Percentiles rank a stretch among this genome's conserved stretches.
Conservation (phyloP, 345 rosid species). For the Eucalyptus tenuipes region DNA sequence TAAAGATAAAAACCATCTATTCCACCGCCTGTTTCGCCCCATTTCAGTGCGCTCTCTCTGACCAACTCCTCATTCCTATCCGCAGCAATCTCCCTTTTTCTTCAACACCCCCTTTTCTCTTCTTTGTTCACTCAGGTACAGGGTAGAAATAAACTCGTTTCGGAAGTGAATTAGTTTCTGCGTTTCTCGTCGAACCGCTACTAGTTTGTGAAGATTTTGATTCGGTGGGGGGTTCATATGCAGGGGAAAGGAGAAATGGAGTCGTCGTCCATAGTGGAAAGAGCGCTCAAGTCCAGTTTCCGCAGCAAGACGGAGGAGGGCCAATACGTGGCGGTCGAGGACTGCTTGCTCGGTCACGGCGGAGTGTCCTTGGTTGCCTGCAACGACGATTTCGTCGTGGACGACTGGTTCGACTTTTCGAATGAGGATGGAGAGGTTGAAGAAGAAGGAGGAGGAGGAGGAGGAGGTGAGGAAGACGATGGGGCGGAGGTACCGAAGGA, state of each 20-base stretch:
- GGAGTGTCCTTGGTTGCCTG: neutral
- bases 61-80: neutral
- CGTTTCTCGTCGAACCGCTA: neutral
- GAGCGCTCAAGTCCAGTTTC: neutral
- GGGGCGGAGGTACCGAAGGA: neutral
- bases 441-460: neutral
- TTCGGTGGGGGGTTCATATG: neutral
- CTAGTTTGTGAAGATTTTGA: neutral
- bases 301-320: neutral
- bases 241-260: neutral
- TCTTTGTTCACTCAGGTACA: neutral
- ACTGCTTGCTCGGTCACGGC: neutral
- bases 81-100: neutral
- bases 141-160: neutral
- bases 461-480: neutral
- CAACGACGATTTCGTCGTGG: constrained; percentile 22
- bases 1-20: neutral
- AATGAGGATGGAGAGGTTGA: constrained; percentile 1
- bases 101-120: neutral
- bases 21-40: neutral
- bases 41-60: neutral
- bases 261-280: neutral
- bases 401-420: constrained; percentile 31
- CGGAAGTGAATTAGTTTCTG: neutral
- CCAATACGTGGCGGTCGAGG: neutral